phyloP scores from a whole-genome alignment of 2,329 filamentous ascomycete genomes.

The Apiospora hydei region DNA sequence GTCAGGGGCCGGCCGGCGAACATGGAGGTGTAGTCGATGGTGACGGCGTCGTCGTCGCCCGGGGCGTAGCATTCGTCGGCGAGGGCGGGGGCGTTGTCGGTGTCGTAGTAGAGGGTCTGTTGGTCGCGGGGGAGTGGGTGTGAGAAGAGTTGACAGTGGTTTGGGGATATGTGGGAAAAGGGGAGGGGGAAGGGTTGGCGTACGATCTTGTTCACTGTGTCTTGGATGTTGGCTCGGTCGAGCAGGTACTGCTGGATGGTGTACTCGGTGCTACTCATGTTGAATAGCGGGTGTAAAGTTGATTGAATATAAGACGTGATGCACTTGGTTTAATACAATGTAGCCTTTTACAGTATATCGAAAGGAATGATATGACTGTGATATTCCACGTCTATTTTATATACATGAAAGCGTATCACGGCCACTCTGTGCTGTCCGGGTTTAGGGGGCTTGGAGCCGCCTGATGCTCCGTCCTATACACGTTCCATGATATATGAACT shows the following conservation, averaged over 20 bases:
- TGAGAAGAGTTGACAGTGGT: too few relatives aligned
- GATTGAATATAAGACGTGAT: neutral
- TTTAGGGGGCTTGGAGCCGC: neutral
- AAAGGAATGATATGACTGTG: neutral
- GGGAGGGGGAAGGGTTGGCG: neutral
- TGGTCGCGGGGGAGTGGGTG: neutral
- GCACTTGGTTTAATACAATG: neutral
- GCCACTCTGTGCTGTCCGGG: neutral
- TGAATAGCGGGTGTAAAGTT: constrained; percentile 19
- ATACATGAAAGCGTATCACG: neutral
- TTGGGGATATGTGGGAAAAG: too few relatives aligned
- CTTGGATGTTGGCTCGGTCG: constrained; percentile 43
- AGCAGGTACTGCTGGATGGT: constrained; percentile 41
- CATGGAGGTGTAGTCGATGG: constrained; percentile 42
- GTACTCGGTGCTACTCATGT: constrained; percentile 38
- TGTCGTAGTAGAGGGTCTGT: constrained; percentile 40
- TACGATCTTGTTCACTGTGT: constrained; percentile 39
- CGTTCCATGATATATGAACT: neutral
- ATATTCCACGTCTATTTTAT: neutral
- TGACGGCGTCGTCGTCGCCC: constrained; percentile 27
- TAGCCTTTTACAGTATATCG: neutral
- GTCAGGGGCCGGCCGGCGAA: constrained; percentile 37
- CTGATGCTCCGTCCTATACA: neutral
- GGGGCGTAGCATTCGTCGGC: constrained; percentile 39
- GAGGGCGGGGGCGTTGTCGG: constrained; percentile 32